phyloP scores from a whole-genome alignment of 2,329 filamentous ascomycete species.

The Talaromyces islandicus region DNA sequence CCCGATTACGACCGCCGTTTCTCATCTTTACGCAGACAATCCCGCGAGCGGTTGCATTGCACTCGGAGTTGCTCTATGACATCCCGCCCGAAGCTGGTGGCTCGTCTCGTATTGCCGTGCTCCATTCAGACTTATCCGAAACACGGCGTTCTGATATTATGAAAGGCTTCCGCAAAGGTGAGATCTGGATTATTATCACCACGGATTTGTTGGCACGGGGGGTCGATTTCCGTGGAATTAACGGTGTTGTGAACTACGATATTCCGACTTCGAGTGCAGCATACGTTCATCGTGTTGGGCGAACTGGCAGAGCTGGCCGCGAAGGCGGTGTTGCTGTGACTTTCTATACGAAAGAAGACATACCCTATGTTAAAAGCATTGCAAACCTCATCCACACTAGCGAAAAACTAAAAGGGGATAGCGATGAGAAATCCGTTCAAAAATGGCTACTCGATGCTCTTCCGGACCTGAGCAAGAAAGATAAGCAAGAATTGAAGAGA shows the following conservation, averaged over 20 bases:
- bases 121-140: constrained; percentile 82
- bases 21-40: constrained; percentile 97
- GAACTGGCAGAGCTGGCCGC: constrained; percentile 82
- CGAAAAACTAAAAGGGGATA: constrained; percentile 58
- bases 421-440: constrained; percentile 57
- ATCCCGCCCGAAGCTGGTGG: constrained; percentile 85
- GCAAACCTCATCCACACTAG: constrained; percentile 86
- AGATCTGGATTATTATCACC: constrained; percentile 94
- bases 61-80: constrained; percentile 88
- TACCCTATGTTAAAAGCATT: constrained; percentile 81
- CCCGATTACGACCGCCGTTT: constrained; percentile 73
- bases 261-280: constrained; percentile 83
- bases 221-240: constrained; percentile 90
- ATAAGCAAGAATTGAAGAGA: constrained; percentile 75
- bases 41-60: constrained; percentile 76
- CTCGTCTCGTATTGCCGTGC: constrained; percentile 74
- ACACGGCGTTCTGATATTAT: constrained; percentile 72
- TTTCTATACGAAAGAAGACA: constrained; percentile 91
- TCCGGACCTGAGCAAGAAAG: constrained; percentile 75
- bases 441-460: constrained; percentile 86
- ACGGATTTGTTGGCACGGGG: constrained; percentile 89
- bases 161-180: constrained; percentile 80
- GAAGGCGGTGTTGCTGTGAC: constrained; percentile 87
- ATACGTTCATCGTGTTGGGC: constrained; percentile 89
- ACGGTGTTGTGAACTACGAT: constrained; percentile 96